Base-by-base conservation (phyloP, 352 stramenopile species). In the Peronospora farinosa region DNA sequence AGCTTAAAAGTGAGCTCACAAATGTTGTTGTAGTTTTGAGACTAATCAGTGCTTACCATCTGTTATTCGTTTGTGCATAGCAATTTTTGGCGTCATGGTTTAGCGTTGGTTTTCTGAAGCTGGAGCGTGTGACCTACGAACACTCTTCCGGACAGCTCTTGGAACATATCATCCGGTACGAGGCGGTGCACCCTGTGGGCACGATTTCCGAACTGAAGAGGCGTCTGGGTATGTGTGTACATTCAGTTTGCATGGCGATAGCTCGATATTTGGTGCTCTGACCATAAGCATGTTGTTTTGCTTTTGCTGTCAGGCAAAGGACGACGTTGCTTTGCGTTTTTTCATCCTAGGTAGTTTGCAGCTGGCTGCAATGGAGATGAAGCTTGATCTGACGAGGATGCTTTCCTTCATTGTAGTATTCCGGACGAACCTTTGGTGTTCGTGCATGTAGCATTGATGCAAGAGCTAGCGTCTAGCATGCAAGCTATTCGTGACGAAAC, bases 131-230 rank as follows among this genome's bases (percentile, higher is more conserved):
- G 35, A 98, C 92, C 9, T 98, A 97, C 57, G 84, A 98, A 36
- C 60, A 83, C 30, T 97, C 93, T 9, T 66, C 87, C 33, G 93
- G 93, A 0, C 81, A 82, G 11, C 72, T 98, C 2, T 80, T 98
- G 42, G 95, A 98, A 66, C 95, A 95, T 60, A 97, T 98, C 57
- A 96, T 96, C 57, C 83, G 78, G 10, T 96, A 96, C 59, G 94
- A 98, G 56, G 87, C 87, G 5, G 95, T 98, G 1, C 95, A 98
- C 57, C 92, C 93, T 13, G 74, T 98, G 7, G 80, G 81, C 27
- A 96, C 84, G 17, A 90, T 98, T 50, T 81, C 90, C 30, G 92
- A 98, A 65, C 80, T 98, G 41, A 92, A 96, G 54, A 78, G 74
- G 15, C 76, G 95, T 36, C 75, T 98, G 3, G 89, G 87, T 65